Evolutionary conservation across 495 filamentous ascomycete species (phyloP).

Genomic region (Ascobolus immersus): DNA sequence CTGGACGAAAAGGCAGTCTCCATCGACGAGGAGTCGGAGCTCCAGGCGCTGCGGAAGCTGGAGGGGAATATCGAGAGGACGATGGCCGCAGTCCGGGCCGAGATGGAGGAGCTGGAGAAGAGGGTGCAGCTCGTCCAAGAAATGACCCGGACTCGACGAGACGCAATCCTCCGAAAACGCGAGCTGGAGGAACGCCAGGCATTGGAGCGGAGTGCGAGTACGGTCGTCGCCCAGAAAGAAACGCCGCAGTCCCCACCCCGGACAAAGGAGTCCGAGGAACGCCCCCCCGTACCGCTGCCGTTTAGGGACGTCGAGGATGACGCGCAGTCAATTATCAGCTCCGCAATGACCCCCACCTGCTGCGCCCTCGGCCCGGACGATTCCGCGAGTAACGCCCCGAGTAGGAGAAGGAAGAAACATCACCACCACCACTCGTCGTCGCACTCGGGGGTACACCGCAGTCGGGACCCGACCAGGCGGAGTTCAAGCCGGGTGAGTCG

Average conservation of each 20-base stretch:
- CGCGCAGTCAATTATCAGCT: conserved; percentile 11
- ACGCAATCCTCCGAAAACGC: conserved; percentile 41
- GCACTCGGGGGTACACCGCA: not conserved
- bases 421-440: not conserved
- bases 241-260: not conserved
- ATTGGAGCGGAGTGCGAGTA: not conserved
- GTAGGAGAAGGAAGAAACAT: not conserved
- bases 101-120: conserved; percentile 73
- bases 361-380: conserved; percentile 28
- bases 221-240: not conserved
- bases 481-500: not conserved
- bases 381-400: conserved; percentile 44
- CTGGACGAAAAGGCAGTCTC: conserved; percentile 33
- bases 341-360: no score
- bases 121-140: conserved; percentile 61
- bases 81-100: conserved; percentile 87
- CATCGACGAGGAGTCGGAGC: conserved; percentile 83
- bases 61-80: conserved; percentile 79
- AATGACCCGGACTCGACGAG: conserved; percentile 42
- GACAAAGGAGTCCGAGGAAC: not conserved
- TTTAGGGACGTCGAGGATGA: conserved; percentile 13
- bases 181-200: conserved; percentile 17
- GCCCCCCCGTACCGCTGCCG: not conserved
- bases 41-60: conserved; percentile 64
- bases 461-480: not conserved